Base-by-base conservation (phyloP, 495 filamentous ascomycete species). In the Parmelia sp. region DNA sequence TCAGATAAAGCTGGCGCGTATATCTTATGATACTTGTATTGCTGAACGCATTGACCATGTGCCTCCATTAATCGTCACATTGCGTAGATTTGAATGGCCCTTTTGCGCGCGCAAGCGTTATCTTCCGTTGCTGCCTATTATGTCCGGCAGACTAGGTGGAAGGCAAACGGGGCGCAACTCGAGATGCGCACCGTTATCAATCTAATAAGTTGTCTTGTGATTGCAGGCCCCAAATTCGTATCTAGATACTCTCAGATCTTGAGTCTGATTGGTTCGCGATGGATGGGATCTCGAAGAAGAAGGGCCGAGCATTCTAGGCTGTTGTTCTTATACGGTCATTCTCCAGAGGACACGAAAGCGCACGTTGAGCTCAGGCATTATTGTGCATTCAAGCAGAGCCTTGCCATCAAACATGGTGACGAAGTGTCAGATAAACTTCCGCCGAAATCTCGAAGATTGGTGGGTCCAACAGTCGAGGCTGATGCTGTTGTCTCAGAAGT, bases 141-240 rank as follows among this genome's bases (percentile, higher is more conserved):
- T 51, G 25, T 31, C 14, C 49, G 27, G 25, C 25, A 31, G 49
- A 53, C 0, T 12, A 53, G 49, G 14, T 53, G 14, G 25, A 31
- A 55, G 51, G 51, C 29, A 55, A 55, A 33, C 51, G 33, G 51
- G 51, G 51, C 51, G 51, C 49, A 25, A 53, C 19, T 31, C 29
- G 17, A 55, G 51, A 19, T 55, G 27, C 51, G 51, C 51, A 55
- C 15, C 51, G 29, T n/a, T 55, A 5, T 25, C 29, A 55, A 55
- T 33, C 15, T 55, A 29, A 55, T 31, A 53, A 33, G 51, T 25
- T 55, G 27, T 55, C 6, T 33, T 33, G 51, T 29, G 47, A 12
- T 51, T 51, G 15, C 7, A 33, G 29, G 21, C 51, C 29, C 17
- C 33, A 15, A 55, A 17, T 1, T 17, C 15, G 1, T 29, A 31